phyloP scores from a whole-genome alignment of 768 basidiomycete species.

The Pholiota molesta region DNA sequence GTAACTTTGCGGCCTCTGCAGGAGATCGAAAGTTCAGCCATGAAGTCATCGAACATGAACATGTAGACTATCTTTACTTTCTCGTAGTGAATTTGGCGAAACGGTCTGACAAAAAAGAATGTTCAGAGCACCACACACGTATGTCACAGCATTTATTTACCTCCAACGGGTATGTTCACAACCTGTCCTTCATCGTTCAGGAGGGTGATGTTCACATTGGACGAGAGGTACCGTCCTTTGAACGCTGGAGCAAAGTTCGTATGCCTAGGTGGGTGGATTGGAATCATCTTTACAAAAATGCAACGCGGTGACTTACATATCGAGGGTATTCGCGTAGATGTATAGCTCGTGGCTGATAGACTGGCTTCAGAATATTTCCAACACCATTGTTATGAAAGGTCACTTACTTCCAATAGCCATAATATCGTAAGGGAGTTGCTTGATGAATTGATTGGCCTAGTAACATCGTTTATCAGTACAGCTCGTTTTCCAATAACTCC shows the following conservation, averaged over 20 bases:
- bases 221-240: constrained; percentile 77
- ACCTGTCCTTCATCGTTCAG: constrained; percentile 41
- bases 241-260: constrained; percentile 67
- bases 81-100: constrained; percentile 74
- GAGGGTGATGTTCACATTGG: constrained; percentile 85
- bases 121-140: neutral
- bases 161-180: constrained; percentile 41
- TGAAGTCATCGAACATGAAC: neutral
- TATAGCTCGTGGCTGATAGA: constrained; percentile 78
- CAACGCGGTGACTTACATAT: constrained; percentile 48
- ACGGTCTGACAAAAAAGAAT: constrained; percentile 39
- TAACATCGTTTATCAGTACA: neutral
- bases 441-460: constrained; percentile 76
- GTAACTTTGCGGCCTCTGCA: constrained; percentile 70
- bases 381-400: no score
- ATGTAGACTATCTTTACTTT: constrained; percentile 47
- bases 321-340: constrained; percentile 63
- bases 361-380: neutral
- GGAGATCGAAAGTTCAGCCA: neutral
- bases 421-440: constrained; percentile 77
- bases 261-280: constrained; percentile 40
- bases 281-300: neutral
- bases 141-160: constrained; percentile 19
- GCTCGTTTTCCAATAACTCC: no score
- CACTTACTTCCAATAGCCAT: constrained; percentile 84